Evolutionary conservation across 2,329 filamentous ascomycete genomes (phyloP).

Genomic region (Trichoderma breve): DNA sequence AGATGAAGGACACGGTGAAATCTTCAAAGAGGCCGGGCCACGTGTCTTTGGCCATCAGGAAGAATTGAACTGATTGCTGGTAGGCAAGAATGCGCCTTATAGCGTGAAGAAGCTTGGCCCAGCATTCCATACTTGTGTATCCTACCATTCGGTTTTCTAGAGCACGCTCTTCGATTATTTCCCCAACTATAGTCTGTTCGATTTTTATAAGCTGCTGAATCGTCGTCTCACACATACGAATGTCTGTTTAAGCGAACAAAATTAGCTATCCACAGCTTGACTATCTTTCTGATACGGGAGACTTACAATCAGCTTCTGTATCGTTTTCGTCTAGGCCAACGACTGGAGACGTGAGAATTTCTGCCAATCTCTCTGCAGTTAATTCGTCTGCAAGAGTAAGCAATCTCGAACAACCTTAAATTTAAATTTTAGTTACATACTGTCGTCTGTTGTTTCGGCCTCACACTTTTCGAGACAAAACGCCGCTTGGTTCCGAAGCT

Average conservation of each 20-base stretch:
- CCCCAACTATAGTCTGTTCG: background rate
- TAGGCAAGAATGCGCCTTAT: conserved; percentile 5
- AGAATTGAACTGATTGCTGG: background rate
- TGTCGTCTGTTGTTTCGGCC: background rate
- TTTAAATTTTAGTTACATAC: too few relatives aligned
- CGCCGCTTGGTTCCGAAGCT: background rate
- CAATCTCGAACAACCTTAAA: too few relatives aligned
- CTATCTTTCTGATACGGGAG: too few relatives aligned
- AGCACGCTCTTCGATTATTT: background rate
- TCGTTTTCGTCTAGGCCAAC: too few relatives aligned
- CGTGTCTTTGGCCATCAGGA: background rate
- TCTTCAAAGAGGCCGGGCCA: background rate
- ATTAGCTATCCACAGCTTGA: too few relatives aligned
- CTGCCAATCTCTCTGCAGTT: background rate
- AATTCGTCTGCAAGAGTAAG: background rate
- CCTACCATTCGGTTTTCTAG: background rate
- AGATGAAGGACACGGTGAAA: background rate
- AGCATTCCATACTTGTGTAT: background rate
- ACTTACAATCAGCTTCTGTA: too few relatives aligned
- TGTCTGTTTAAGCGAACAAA: background rate
- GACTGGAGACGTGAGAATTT: background rate
- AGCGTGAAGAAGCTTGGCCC: background rate
- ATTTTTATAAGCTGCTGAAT: background rate
- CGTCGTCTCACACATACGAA: background rate
- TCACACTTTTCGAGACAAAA: background rate